These are phyloP conservation scores for Kluyveromyces siamensis DNA, from an alignment of 805 yeast genomes.

Conservation along the genomic window DNA sequence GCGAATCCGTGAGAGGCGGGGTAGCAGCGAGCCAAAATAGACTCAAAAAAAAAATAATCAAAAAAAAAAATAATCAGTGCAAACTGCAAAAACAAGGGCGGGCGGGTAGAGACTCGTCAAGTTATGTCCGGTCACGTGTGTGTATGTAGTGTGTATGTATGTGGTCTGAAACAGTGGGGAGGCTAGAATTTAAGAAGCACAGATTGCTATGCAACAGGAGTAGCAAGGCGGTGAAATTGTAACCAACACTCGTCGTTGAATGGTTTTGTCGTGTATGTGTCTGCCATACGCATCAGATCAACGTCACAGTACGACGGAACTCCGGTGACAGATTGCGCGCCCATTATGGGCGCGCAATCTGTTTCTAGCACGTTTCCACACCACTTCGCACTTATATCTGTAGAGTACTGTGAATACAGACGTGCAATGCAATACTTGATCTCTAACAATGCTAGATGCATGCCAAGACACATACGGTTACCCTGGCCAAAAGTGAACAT, in stretches of 20 bases:
- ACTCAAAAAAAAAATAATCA: too few species aligned
- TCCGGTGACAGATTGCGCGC: slow-evolving; percentile 5
- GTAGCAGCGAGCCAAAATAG: too few species aligned
- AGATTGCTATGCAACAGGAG: too few species aligned
- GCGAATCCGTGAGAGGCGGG: too few species aligned
- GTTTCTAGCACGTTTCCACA: slow-evolving; percentile 26
- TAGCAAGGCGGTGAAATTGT: not conserved
- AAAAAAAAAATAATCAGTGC: too few species aligned
- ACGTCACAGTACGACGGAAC: slow-evolving; percentile 28
- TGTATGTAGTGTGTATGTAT: too few species aligned
- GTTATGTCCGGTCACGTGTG: too few species aligned
- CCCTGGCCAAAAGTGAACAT: slow-evolving; percentile 71
- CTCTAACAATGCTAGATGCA: slow-evolving; percentile 57
- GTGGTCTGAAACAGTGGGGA: too few species aligned
- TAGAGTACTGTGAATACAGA: slow-evolving; percentile 35
- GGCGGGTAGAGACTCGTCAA: too few species aligned
- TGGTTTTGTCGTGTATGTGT: slow-evolving; percentile 46
- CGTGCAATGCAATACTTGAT: slow-evolving; percentile 50
- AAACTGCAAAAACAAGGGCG: too few species aligned
- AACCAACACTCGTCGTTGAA: slow-evolving; percentile 45
- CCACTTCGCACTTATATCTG: slow-evolving; percentile 37
- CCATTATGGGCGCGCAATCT: slow-evolving; percentile 16
- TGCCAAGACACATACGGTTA: slow-evolving; percentile 64
- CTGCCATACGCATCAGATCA: slow-evolving; percentile 48
- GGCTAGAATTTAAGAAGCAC: too few species aligned